Percentiles rank a stretch among this genome's conserved stretches.
phyloP scores from a whole-genome alignment of 306 rosid species.

The Rosa persica region DNA sequence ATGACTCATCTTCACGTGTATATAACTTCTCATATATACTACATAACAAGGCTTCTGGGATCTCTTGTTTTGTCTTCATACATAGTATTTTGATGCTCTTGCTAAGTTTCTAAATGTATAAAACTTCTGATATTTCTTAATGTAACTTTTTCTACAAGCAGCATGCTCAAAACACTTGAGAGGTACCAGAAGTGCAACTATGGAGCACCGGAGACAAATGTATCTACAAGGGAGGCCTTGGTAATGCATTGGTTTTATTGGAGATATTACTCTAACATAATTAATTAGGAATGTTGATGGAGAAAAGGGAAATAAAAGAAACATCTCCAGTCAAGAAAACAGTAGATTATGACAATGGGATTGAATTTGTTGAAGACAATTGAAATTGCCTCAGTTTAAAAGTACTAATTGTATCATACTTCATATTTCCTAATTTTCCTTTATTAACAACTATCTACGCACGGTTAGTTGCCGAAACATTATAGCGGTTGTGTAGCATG shows the following conservation, averaged over 20 bases:
- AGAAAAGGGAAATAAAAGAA: background rate
- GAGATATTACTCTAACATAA: background rate
- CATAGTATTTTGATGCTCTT: background rate
- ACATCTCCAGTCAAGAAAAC: background rate
- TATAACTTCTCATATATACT: background rate
- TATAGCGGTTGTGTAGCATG: background rate
- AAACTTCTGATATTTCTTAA: background rate
- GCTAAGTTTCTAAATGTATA: background rate
- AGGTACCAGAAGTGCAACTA: constrained; percentile 97
- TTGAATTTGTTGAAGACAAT: background rate
- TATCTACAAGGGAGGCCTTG: constrained; percentile 90
- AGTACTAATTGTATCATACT: background rate
- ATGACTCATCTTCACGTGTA: background rate
- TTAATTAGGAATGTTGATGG: background rate
- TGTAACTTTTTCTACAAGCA: constrained; percentile 24
- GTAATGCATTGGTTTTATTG: constrained; percentile 35
- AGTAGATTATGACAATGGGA: background rate
- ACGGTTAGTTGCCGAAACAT: background rate
- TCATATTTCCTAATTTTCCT: background rate
- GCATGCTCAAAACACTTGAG: constrained; percentile 99
- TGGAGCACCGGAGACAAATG: constrained; percentile 88
- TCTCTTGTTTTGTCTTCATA: background rate
- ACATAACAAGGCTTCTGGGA: background rate
- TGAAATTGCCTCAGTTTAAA: background rate
- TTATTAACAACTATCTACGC: background rate